phyloP scores from a whole-genome alignment of 805 yeast genomes.

The Millerago galiae region DNA sequence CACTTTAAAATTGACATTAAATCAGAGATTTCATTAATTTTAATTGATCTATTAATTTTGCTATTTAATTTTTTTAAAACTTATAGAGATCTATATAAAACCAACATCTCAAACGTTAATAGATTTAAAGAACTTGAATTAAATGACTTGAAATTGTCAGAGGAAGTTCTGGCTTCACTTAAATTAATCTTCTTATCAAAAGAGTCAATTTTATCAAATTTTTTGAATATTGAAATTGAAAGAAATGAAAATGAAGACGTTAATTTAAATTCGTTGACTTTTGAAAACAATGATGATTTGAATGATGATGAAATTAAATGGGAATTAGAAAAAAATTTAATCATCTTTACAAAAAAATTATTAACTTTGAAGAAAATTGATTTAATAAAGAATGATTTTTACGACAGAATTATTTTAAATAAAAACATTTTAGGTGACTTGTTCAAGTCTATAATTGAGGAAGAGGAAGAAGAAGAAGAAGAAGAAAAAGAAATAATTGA shows the following conservation, averaged over 20 bases:
- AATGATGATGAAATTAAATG: slow-evolving; percentile 21
- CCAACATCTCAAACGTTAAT: slow-evolving; percentile 15
- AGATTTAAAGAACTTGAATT: slow-evolving; percentile 20
- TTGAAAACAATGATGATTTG: slow-evolving; percentile 3
- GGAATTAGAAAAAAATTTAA: slow-evolving; percentile 35
- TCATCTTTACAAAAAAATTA: slow-evolving; percentile 36
- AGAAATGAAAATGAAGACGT: slow-evolving; percentile 49
- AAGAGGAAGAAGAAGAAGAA: slow-evolving; percentile 6
- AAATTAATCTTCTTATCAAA: slow-evolving; percentile 39
- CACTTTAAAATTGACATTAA: slow-evolving; percentile 14
- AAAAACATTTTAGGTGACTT: slow-evolving; percentile 28
- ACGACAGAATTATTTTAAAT: slow-evolving; percentile 33
- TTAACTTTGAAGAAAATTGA: slow-evolving; percentile 29
- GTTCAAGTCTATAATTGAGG: slow-evolving; percentile 9
- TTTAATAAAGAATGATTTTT: slow-evolving; percentile 23
- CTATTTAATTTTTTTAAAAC: slow-evolving; percentile 26
- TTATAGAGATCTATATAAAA: slow-evolving; percentile 30
- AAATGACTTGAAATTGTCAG: slow-evolving; percentile 23
- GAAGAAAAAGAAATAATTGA: slow-evolving; percentile 2
- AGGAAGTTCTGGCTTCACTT: slow-evolving; percentile 27
- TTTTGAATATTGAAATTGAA: slow-evolving; percentile 34
- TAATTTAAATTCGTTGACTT: slow-evolving; percentile 22
- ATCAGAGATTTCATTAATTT: slow-evolving; percentile 16
- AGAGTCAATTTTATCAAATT: slow-evolving; percentile 40
- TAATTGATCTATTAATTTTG: slow-evolving; percentile 21